Conservation (phyloP, 2,329 filamentous ascomycete genomes). For the Coniella vitis region DNA sequence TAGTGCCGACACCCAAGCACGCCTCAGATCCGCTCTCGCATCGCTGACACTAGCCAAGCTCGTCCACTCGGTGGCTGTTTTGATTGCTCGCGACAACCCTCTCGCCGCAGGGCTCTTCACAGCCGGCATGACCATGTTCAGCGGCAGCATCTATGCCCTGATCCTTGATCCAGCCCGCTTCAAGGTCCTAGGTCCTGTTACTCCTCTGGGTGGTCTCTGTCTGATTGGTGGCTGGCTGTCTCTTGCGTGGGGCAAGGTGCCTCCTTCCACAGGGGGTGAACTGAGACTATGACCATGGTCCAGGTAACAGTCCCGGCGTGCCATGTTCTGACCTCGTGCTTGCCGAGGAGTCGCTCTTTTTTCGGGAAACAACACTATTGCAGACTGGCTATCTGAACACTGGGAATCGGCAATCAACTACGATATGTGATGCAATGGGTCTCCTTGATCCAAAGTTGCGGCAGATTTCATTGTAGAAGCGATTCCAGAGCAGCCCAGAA, state of each 20-base stretch:
- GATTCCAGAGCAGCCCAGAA: too few relatives aligned
- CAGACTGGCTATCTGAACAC: too few relatives aligned
- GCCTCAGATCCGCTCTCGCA: neutral
- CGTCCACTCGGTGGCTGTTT: conserved; percentile 53
- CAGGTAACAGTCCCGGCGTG: too few relatives aligned
- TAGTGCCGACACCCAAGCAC: neutral
- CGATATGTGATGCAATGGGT: too few relatives aligned
- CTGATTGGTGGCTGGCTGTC: conserved; percentile 58
- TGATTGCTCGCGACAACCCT: conserved; percentile 51
- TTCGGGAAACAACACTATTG: too few relatives aligned
- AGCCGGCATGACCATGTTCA: conserved; percentile 61
- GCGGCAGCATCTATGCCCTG: conserved; percentile 58
- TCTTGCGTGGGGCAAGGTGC: conserved; percentile 26
- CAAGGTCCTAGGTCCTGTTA: conserved; percentile 55
- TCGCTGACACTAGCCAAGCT: conserved; percentile 35
- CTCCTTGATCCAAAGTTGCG: too few relatives aligned
- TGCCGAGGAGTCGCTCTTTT: too few relatives aligned
- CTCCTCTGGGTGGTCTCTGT: conserved; percentile 56
- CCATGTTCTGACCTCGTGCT: too few relatives aligned
- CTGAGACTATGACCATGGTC: conserved; percentile 7
- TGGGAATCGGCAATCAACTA: too few relatives aligned
- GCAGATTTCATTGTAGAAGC: too few relatives aligned
- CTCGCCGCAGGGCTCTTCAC: conserved; percentile 53
- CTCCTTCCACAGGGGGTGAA: conserved; percentile 8
- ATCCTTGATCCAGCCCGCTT: conserved; percentile 55